phyloP scores from a whole-genome alignment of 23 red algal genomes.

The Gracilaria vermiculophylla region DNA sequence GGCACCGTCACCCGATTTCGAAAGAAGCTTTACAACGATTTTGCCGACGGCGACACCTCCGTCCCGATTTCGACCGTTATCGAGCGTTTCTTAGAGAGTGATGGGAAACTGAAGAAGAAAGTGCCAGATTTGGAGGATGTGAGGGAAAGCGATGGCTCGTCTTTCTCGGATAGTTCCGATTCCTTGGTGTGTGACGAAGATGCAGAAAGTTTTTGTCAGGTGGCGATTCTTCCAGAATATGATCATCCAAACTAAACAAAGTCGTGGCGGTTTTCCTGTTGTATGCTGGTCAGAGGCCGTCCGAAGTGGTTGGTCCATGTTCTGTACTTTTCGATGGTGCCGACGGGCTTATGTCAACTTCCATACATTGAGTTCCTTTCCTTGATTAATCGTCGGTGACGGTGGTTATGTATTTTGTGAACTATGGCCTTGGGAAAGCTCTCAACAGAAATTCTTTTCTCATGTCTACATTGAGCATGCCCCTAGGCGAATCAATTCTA shows the following conservation, averaged over 20 bases:
- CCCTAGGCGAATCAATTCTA: not conserved
- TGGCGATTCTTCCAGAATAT: not conserved
- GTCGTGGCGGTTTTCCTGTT: not conserved
- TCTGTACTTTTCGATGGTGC: not conserved
- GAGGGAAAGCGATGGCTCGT: not conserved
- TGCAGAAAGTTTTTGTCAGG: not conserved
- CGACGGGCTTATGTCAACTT: not conserved
- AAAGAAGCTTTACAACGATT: slow-evolving; percentile 51
- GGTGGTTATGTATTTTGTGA: not conserved
- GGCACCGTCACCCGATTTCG: slow-evolving; percentile 60
- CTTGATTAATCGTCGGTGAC: not conserved
- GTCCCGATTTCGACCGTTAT: slow-evolving; percentile 40
- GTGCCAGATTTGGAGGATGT: not conserved
- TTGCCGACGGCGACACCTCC: slow-evolving; percentile 37
- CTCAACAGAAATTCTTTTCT: not conserved
- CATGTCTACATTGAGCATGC: not conserved
- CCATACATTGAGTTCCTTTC: not conserved
- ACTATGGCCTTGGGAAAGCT: not conserved
- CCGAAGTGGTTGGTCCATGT: not conserved
- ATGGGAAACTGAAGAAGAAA: slow-evolving; percentile 22
- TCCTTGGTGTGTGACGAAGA: not conserved
- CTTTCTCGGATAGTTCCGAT: not conserved
- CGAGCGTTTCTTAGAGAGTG: slow-evolving; percentile 57
- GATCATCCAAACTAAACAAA: not conserved
- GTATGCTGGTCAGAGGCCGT: not conserved